Evolutionary conservation across 257 asterid genomes (phyloP).

Genomic region (Plantago ovata): DNA sequence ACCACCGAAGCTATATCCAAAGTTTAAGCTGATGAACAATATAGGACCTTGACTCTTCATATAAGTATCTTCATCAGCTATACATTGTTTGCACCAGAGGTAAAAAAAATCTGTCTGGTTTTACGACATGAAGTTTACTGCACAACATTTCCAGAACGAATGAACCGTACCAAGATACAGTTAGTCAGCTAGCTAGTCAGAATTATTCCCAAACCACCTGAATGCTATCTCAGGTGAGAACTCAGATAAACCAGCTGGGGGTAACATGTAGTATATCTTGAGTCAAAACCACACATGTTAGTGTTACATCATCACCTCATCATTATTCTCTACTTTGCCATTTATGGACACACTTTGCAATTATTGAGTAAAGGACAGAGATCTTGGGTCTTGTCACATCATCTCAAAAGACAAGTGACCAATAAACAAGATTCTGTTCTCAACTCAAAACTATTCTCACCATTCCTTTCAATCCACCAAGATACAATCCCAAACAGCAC

Average conservation of each 20-base stretch:
- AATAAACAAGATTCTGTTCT: slow-evolving; percentile 18
- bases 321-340: slow-evolving; percentile 30
- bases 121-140: neutral
- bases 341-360: slow-evolving; percentile 25
- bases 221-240: slow-evolving; percentile 15
- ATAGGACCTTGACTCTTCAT: neutral
- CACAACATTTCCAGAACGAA: neutral
- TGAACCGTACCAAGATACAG: neutral
- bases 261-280: slow-evolving; percentile 17
- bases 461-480: slow-evolving; percentile 29
- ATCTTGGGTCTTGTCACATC: slow-evolving; percentile 46
- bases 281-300: slow-evolving; percentile 40
- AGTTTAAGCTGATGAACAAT: neutral
- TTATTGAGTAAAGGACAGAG: slow-evolving; percentile 54
- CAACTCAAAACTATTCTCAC: slow-evolving; percentile 25
- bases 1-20: neutral
- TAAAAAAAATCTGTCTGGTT: neutral
- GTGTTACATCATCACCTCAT: slow-evolving; percentile 41
- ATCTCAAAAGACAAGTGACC: slow-evolving; percentile 29
- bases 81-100: slow-evolving; percentile 4
- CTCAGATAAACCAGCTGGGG: slow-evolving; percentile 25
- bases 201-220: slow-evolving; percentile 4
- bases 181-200: neutral
- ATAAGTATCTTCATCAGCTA: slow-evolving; percentile 13
- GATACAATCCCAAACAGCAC: slow-evolving; percentile 35